Evolutionary conservation across 2,329 filamentous ascomycete species (phyloP).

Genomic region (Torrubiellomyces zombiae): DNA sequence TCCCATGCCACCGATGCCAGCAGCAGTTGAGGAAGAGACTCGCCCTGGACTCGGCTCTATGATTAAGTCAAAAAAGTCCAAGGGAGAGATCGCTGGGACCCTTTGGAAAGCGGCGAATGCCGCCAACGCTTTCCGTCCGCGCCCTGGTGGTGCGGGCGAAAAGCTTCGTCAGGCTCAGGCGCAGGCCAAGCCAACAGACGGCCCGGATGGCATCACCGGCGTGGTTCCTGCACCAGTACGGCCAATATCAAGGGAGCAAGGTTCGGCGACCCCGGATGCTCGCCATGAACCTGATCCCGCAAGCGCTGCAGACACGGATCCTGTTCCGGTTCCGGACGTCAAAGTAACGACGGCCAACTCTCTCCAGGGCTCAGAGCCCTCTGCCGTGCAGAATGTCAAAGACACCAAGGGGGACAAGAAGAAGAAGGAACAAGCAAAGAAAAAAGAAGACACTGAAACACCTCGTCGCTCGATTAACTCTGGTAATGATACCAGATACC

Average conservation of each 20-base stretch:
- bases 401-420: slow-evolving; percentile 13
- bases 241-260: slow-evolving; percentile 21
- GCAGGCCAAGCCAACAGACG: slow-evolving; percentile 44
- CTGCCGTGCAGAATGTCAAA: slow-evolving; percentile 19
- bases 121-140: slow-evolving; percentile 57
- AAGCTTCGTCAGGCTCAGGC: slow-evolving; percentile 48
- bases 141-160: slow-evolving; percentile 73
- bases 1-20: slow-evolving; percentile 10
- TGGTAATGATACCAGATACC: slow-evolving; percentile 64
- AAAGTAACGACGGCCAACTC: slow-evolving; percentile 36
- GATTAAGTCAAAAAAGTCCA: slow-evolving; percentile 66
- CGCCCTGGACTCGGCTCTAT: slow-evolving; percentile 78
- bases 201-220: slow-evolving; percentile 75
- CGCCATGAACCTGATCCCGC: slow-evolving; percentile 15
- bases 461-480: slow-evolving; percentile 44
- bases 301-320: neutral
- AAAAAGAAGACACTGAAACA: slow-evolving; percentile 24
- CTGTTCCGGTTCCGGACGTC: slow-evolving; percentile 31
- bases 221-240: slow-evolving; percentile 66
- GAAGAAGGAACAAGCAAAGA: slow-evolving; percentile 12
- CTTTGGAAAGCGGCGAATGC: slow-evolving; percentile 57
- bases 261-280: slow-evolving; percentile 9
- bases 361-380: too few relatives aligned
- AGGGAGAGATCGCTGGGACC: slow-evolving; percentile 54
- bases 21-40: slow-evolving; percentile 19